Evolutionary conservation across 345 rosid genomes (phyloP), one percentile per base, ranked within the genome.

Genomic region (Firmiana major): DNA sequence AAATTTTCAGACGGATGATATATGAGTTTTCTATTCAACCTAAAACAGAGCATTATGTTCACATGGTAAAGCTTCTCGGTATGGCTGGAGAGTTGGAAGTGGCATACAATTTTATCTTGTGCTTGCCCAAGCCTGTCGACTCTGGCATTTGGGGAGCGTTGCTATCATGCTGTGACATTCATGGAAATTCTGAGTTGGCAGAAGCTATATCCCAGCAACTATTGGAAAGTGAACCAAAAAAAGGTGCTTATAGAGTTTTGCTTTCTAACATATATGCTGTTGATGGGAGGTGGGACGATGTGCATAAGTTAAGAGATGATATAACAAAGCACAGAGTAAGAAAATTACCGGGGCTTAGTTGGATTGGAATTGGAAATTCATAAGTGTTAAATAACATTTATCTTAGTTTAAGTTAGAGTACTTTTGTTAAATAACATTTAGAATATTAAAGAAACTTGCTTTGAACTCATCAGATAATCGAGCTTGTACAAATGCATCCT

Each of bases 51-150:
- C 99, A 95, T 86, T 82, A 84, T 54, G 85, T 95, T 79, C 84
- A 95, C 87, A 75, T 92, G 19, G 93, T 95, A 36, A 93, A 89
- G 90, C 89, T 95, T 75, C 82, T 95, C 31, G 98, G 99, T 55
- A 83, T 84, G 84, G 85, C 84, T 67, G 96, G 96, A 65, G 83
- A 87, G 58, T 76, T 95, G 82, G 90, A 90, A 71, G 92, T 87
- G 81, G 97, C 98, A 9, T 92, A 83, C 75, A 73, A 80, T 64
- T 86, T 89, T 63, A 79, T 92, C 26, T 71, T 81, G 86, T 87
- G 93, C 71, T 84, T 89, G 88, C 83, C 63, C 22, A 83, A 78
- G 73, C 96, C 97, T 31, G 85, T 93, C 73, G 93, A 92, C 80
- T 87, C 91, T 63, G 91, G 92, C 36, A 81, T 92, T 24, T 95